Base-by-base conservation (phyloP, 192 early-diverging fungal genomes). In the Gaertneriomyces semiglobifer region DNA sequence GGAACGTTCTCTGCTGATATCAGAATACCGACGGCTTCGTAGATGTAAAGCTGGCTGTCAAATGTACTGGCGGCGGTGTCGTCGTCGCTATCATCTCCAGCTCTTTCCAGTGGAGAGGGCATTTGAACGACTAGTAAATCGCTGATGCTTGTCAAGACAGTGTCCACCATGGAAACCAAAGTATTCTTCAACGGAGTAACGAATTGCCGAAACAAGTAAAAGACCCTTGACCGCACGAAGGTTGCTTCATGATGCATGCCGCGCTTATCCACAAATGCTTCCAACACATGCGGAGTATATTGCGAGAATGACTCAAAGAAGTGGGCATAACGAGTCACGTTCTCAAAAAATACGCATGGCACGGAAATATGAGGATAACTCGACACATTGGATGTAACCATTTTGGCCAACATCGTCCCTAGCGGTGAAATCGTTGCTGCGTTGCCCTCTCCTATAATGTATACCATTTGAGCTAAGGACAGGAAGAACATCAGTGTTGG, bases 1-100 rank as follows among this genome's bases (percentile, higher is more conserved):
- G 88, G 80, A 52, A 92, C 76, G 60, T 67, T 76, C 12, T 89
- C 86, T 25, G 86, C 74, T n/a, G 95, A 89, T 71, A 96, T 95
- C 74, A 96, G 77, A 47, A 88, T 81, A n/a, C 95, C 95, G 63
- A 90, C 90, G 7, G 92, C 87, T 73, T 98, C 95, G 80, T 94
- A 96, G 43, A 96, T 69, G 73, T 89, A 95, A 33, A 92, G 70
- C 74, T 96, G 93, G 58, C 87, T 88, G 65, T 88, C 87, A 63
- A 90, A 93, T 54, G 85, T 78, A 19, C 83, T 81, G 61, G 73
- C 74, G n/a, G 75, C 69, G 38, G 75, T 69, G 16, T 80, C 72
- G 53, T 84, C 79, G 66, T 72, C 62, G 45, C 43, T 57, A 19
- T 74, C 80, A 68, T 79, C 79, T 10, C 68, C 78, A 8, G 81